A percentile compares a stretch with the other conserved stretches of the same genome.
These are phyloP conservation scores for Cordyceps cicadae DNA, from an alignment of 2,329 filamentous ascomycete genomes.

Conservation along the genomic window DNA sequence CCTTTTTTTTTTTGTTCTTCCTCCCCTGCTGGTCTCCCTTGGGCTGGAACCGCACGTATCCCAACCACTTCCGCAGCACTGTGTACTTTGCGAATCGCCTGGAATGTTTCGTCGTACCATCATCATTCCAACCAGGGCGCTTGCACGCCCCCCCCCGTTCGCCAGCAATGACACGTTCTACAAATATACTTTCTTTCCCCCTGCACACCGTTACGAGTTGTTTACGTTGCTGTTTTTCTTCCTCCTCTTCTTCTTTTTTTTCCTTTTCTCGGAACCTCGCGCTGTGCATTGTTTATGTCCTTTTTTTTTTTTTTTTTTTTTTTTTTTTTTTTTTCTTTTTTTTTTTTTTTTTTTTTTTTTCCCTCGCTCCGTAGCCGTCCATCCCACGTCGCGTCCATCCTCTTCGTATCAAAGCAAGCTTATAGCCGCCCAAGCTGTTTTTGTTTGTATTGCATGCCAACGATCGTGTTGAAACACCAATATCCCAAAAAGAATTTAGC, in stretches of 20 bases:
- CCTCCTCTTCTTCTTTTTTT: neutral
- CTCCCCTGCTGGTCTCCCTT: neutral
- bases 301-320: neutral
- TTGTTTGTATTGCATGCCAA: neutral
- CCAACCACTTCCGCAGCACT: constrained; percentile 6
- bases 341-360: neutral
- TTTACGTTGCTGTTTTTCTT: neutral
- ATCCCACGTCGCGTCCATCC: neutral
- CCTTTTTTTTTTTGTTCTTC: neutral
- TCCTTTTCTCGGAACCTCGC: neutral
- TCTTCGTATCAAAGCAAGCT: too few species aligned
- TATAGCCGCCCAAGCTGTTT: neutral
- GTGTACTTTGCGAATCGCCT: neutral
- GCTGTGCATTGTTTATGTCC: neutral
- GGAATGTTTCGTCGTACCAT: constrained; percentile 3
- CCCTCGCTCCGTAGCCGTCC: neutral
- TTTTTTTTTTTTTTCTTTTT: neutral
- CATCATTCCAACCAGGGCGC: neutral
- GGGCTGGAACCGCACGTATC: neutral
- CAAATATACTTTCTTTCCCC: neutral
- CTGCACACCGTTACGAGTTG: neutral
- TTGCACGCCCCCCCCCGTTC: neutral
- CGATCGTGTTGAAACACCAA: neutral
- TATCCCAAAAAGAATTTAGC: neutral
- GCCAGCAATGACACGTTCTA: neutral